Base-by-base conservation (phyloP, 305 asterid genomes). In the Fraxinus velutina region DNA sequence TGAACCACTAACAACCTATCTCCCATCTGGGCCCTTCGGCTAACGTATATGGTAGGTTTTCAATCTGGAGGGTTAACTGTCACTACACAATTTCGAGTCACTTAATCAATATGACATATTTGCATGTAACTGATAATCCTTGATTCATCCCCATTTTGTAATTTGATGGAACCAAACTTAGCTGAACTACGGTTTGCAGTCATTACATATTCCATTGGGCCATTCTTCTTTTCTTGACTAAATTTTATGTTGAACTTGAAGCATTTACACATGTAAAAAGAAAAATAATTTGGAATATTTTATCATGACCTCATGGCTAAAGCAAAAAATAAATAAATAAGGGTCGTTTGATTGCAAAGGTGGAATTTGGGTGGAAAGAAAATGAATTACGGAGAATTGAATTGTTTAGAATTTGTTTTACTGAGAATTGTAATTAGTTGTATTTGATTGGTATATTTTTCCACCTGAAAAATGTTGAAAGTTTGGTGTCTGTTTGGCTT, bases 141-240 rank as follows among this genome's bases (percentile, higher is more conserved):
- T 78, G 62, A 22, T 34, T 82, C 62, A 73, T 73, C 33, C 73
- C 32, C 36, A 15, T 10, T 42, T 32, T 66, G 32, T 75, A 39
- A 64, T 57, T 34, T 44, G 27, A 76, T 66, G 22, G 75, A 80
- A 78, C 82, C 24, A 80, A 55, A 39, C 77, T 75, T 52, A 75
- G 73, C 81, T 78, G 76, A 75, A 50, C 78, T 36, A 7, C 22
- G 21, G 17, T 21, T 21, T 21, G 9, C 29, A 60, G 30, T 37
- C 12, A 36, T 37, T 37, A 37, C 10, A 76, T 68, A 80, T 66
- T 79, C 76, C 37, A 50, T 21, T 79, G 9, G 34, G 68, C 4
- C 24, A 19, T 37, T 73, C 30, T 77, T 70, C 37, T 68, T 72
- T 81, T 72, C 64, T 42, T 44, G 22, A 75, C 37, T 60, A 39